Evolutionary conservation across 2,329 filamentous ascomycete species (phyloP).

Genomic region (Aureobasidium sp.): DNA sequence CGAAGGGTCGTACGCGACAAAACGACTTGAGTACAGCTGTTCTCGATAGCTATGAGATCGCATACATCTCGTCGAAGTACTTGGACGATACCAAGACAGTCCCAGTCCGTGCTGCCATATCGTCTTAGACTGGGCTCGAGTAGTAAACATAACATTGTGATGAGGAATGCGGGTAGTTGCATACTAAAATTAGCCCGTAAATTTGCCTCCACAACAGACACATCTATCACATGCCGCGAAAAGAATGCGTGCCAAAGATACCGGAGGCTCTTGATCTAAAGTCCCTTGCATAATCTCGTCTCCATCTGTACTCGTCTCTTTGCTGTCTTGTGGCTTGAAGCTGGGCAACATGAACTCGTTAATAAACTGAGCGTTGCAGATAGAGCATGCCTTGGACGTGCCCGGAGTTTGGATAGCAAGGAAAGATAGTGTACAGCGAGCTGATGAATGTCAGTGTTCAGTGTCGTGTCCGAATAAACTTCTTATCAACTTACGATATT

Average conservation of each 20-base stretch:
- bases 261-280: slow-evolving; percentile 24
- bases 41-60: neutral
- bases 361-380: slow-evolving; percentile 57
- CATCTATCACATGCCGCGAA: slow-evolving; percentile 40
- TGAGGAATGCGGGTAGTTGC: slow-evolving; percentile 18
- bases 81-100: neutral
- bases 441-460: slow-evolving; percentile 32
- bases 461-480: neutral
- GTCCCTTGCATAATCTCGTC: slow-evolving; percentile 22
- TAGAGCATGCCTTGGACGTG: slow-evolving; percentile 58
- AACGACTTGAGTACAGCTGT: neutral
- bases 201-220: slow-evolving; percentile 43
- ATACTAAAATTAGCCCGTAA: slow-evolving; percentile 30
- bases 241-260: slow-evolving; percentile 35
- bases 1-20: neutral
- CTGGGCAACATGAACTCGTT: slow-evolving; percentile 42
- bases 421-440: slow-evolving; percentile 61
- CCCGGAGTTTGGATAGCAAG: slow-evolving; percentile 61
- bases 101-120: slow-evolving; percentile 8
- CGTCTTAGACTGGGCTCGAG: neutral
- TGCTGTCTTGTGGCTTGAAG: neutral
- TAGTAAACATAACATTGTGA: slow-evolving; percentile 17
- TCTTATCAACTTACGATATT: slow-evolving; percentile 46
- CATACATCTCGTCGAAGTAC: neutral
- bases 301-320: slow-evolving; percentile 8